A percentile compares a stretch with the other conserved stretches of the same genome.
Evolutionary conservation across 345 rosid genomes (phyloP).

Genomic region (Erodium maritimum): DNA sequence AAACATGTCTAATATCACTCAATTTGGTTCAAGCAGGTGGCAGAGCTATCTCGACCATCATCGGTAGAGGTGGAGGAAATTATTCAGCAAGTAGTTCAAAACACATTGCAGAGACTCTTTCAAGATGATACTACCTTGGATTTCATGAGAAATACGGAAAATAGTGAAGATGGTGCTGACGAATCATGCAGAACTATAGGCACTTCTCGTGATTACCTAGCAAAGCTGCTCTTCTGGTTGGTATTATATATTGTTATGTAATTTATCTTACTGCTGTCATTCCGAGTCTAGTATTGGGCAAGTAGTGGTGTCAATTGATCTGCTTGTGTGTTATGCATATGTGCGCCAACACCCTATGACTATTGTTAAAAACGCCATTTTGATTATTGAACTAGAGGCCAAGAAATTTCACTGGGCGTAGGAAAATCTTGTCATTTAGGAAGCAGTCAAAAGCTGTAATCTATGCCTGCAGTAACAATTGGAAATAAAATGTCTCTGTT

Average conservation of each 20-base stretch:
- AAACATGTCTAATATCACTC: neutral
- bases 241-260: conserved; percentile 6
- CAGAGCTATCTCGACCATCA: conserved; percentile 68
- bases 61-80: conserved; percentile 78
- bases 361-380: neutral
- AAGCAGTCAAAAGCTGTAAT: neutral
- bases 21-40: conserved; percentile 34
- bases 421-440: neutral
- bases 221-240: conserved; percentile 90
- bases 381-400: neutral
- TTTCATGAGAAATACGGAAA: conserved; percentile 17
- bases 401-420: neutral
- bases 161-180: conserved; percentile 22
- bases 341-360: neutral
- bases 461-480: too few relatives aligned
- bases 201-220: conserved; percentile 84
- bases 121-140: conserved; percentile 29
- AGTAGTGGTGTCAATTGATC: neutral
- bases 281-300: neutral
- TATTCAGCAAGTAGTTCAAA: conserved; percentile 66
- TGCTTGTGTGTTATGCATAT: neutral
- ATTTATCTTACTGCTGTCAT: neutral
- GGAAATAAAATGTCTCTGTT: neutral
- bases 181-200: conserved; percentile 30
- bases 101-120: conserved; percentile 36